phyloP scores from a whole-genome alignment of 2,329 filamentous ascomycete species.

The Mollisia scopiformis region DNA sequence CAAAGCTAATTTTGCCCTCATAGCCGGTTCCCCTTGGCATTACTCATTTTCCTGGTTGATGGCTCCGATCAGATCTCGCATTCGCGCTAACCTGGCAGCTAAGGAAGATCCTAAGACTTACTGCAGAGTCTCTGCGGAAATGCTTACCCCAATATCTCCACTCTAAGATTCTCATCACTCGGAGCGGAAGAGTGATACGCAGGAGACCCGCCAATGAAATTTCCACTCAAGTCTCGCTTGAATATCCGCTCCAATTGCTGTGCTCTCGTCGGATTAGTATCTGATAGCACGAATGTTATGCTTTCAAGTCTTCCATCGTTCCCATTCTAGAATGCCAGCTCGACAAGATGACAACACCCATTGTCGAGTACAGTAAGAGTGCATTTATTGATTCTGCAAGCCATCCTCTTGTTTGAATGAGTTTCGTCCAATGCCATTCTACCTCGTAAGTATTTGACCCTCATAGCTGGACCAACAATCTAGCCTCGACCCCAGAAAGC shows the following conservation, averaged over 20 bases:
- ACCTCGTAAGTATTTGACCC: neutral
- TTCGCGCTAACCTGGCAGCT: neutral
- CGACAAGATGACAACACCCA: neutral
- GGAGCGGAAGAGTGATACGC: too few relatives aligned
- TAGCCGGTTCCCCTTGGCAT: neutral
- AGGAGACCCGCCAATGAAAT: too few relatives aligned
- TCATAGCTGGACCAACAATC: neutral
- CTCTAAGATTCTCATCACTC: neutral
- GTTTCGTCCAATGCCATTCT: neutral
- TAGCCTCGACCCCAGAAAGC: neutral
- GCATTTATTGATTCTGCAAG: conserved; percentile 3
- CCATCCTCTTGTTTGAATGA: neutral
- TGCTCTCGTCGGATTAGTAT: neutral
- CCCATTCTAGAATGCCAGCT: neutral
- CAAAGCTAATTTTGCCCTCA: too few relatives aligned
- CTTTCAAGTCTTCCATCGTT: neutral
- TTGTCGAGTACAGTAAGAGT: neutral
- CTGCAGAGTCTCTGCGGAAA: neutral
- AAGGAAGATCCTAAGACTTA: neutral
- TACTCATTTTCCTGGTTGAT: neutral
- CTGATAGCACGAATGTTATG: neutral
- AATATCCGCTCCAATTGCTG: neutral
- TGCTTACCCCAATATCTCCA: neutral
- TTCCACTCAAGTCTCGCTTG: neutral
- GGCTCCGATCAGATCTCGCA: neutral